Evolutionary conservation across 139 green algal species (phyloP).

Genomic region (Dunaliella primolecta): DNA sequence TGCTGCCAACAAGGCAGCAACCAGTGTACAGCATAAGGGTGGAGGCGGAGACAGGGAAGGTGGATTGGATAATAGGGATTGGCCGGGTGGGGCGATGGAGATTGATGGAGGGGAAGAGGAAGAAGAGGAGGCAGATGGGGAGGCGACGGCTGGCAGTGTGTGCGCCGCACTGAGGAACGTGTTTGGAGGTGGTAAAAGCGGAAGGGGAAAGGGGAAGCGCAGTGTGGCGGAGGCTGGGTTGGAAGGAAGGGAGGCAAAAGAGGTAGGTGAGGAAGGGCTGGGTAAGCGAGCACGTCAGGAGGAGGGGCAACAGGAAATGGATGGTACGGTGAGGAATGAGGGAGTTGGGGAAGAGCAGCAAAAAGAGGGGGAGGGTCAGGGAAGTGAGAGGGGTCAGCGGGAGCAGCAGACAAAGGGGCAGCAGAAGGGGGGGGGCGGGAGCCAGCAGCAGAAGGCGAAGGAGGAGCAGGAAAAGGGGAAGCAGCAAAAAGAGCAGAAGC

Average conservation of each 20-base stretch:
- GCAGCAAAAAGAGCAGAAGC: slow-evolving; percentile 4
- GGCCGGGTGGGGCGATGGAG: neutral
- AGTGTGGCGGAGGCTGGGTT: no score
- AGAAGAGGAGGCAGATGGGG: neutral
- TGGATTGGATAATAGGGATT: no score
- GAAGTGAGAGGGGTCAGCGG: neutral
- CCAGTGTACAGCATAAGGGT: no score
- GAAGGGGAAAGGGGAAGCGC: no score
- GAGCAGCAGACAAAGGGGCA: slow-evolving; percentile 7
- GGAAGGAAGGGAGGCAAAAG: no score
- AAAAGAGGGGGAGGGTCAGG: neutral
- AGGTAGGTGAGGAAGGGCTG: no score
- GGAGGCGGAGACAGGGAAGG: no score
- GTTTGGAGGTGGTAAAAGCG: no score
- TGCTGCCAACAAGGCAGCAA: no score
- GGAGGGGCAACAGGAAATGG: neutral
- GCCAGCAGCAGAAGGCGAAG: neutral
- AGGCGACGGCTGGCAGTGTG: neutral
- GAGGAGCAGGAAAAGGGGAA: neutral
- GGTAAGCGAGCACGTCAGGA: no score
- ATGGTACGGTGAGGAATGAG: neutral
- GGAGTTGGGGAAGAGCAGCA: neutral
- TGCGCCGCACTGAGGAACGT: neutral
- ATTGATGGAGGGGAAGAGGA: neutral
- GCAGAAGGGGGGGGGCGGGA: neutral